Base-by-base conservation (phyloP, 768 basidiomycete species). In the Lactarius akahatsu region DNA sequence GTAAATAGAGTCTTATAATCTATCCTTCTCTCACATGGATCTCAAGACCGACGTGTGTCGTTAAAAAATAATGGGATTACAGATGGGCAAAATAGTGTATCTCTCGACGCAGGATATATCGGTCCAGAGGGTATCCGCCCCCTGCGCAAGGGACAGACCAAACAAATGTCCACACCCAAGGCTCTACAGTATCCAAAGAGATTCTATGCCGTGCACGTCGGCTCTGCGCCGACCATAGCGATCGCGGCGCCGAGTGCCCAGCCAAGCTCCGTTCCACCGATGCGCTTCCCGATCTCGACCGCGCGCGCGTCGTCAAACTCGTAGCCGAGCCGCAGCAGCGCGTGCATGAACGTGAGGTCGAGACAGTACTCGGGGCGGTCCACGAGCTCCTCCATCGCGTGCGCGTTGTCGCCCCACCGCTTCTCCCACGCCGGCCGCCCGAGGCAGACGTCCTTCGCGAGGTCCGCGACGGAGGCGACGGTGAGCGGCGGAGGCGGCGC, bases 311-410 rank as follows among this genome's bases (percentile, higher is more conserved):
- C 87, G 16, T 77, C 81, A 74, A 98, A 89, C 79, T 96, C 97
- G 77, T 98, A 99, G 36, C 96, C 96, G 2, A 94, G 80, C 65
- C 90, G 81, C 64, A 98, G 76, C 68, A 99, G 76, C 57, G 86
- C 88, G 73, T 97, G 87, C 95, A 94, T 93, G 76, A 96, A 99
- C 52, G 93, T 98, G 73, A 98, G 76, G 75, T 99, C 96, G 47
- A 98, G 82, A 76, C 97, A 99, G 82, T 90, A 96, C 80, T 98
- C 96, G 0, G 96, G 95, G 11, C 96, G 82, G 57, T 80, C 92
- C 57, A 84, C 80, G 7, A 98, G 79, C 73, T 97, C 96, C 0
- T 77, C 80, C 75, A 89, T 80, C 41, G 84, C 84, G 1, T 74
- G 75, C 7, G 77, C 73, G 73, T 82, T 76, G 18, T 73, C 65